A percentile compares a stretch with the other conserved stretches of the same genome.
Evolutionary conservation across 257 asterid species (phyloP).

Genomic region (Verbena officinalis): DNA sequence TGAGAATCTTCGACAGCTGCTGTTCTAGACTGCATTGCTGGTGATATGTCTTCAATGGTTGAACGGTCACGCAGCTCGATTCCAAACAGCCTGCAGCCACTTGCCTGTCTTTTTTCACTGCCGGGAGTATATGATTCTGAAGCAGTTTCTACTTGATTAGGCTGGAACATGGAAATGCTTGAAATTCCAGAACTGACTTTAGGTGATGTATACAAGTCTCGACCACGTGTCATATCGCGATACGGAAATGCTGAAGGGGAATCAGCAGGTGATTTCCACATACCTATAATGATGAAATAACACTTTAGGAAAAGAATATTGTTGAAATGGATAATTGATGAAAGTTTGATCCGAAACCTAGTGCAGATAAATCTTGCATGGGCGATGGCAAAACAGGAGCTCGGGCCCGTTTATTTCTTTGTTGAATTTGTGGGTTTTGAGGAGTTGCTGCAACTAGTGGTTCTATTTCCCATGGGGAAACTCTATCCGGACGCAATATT

Average conservation of each 20-base stretch:
- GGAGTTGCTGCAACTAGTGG: conserved; percentile 73
- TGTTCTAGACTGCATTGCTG: conserved; percentile 41
- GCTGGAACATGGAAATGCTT: conserved; percentile 30
- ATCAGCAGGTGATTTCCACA: conserved; percentile 69
- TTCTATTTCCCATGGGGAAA: conserved; percentile 96
- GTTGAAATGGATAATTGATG: conserved; percentile 7
- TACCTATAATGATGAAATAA: conserved; percentile 46
- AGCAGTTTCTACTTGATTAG: conserved; percentile 37
- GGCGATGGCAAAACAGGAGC: conserved; percentile 63
- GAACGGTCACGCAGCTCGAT: conserved; percentile 72
- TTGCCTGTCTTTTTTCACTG: conserved; percentile 66
- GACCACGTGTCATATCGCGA: conserved; percentile 54
- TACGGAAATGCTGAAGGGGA: conserved; percentile 52
- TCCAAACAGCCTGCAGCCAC: conserved; percentile 81
- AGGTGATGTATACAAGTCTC: conserved; percentile 61
- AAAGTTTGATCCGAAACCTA: conserved; percentile 46
- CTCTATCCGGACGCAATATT: conserved; percentile 81
- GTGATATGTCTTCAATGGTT: conserved; percentile 50
- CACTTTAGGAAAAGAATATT: background rate
- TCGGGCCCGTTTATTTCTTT: conserved; percentile 85
- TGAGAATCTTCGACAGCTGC: conserved; percentile 55
- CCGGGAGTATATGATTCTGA: conserved; percentile 46
- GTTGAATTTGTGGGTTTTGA: conserved; percentile 73
- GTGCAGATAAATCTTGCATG: conserved; percentile 64
- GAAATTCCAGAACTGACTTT: conserved; percentile 43